phyloP scores from a whole-genome alignment of 176 grass and related monocot species.

The Musa beccarii region DNA sequence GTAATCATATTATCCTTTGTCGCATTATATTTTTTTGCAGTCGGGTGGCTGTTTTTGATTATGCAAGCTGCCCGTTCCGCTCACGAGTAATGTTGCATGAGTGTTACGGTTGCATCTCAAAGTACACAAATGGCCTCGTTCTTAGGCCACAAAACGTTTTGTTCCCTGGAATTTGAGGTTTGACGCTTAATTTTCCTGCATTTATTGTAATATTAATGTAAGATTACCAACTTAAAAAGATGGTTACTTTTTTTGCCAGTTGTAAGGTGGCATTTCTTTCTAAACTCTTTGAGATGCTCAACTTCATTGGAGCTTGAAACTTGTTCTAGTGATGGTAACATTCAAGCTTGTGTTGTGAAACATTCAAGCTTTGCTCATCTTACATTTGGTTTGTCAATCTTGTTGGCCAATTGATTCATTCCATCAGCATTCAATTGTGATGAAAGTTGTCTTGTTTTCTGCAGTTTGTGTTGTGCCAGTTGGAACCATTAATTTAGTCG shows the following conservation, averaged over 20 bases:
- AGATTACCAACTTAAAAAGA: not conserved
- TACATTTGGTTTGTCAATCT: no score
- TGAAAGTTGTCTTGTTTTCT: no score
- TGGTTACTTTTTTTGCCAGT: no score
- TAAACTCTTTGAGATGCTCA: not conserved
- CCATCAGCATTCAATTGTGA: no score
- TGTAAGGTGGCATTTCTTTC: no score
- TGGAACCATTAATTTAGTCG: no score
- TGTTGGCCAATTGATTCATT: no score
- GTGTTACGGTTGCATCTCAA: not conserved
- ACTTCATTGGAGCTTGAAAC: not conserved
- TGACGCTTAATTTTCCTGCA: not conserved
- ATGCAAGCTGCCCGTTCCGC: not conserved
- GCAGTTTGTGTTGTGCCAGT: no score
- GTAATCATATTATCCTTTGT: no score
- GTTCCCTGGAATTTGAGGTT: not conserved
- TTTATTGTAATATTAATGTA: not conserved
- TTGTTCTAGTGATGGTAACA: not conserved
- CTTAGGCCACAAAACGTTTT: not conserved
- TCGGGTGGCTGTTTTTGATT: slow-evolving; percentile 41
- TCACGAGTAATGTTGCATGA: slow-evolving; percentile 7
- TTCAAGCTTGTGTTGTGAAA: no score
- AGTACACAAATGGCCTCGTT: not conserved
- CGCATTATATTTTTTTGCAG: slow-evolving; percentile 17
- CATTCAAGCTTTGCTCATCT: no score